A percentile compares a stretch with the other conserved stretches of the same genome.
These are phyloP conservation scores for Vitis hybrid DNA, from an alignment of 177 flowering plant genomes.

Conservation along the genomic window DNA sequence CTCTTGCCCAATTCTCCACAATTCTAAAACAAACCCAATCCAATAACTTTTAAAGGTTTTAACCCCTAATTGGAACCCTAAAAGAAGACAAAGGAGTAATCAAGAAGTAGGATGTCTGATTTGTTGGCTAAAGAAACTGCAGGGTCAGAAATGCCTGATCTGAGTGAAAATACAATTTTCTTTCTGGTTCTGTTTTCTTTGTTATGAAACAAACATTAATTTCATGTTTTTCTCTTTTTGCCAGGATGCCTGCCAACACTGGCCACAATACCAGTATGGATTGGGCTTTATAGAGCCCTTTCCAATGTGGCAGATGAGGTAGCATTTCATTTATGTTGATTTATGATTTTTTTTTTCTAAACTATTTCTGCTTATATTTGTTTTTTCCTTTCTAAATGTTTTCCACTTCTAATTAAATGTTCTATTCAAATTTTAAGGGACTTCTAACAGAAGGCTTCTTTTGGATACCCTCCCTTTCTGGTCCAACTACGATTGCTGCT, in stretches of 20 bases:
- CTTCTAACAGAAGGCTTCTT: constrained; percentile 97
- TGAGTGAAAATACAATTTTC: not conserved
- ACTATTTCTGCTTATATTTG: not conserved
- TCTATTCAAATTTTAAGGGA: constrained; percentile 51
- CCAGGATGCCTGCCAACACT: constrained; percentile 97
- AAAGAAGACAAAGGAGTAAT: too few relatives aligned
- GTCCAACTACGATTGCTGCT: constrained; percentile 93
- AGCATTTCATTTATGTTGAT: constrained; percentile 12
- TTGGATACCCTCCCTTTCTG: constrained; percentile 98
- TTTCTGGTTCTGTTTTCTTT: not conserved
- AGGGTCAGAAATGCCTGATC: too few relatives aligned
- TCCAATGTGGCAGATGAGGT: constrained; percentile 99
- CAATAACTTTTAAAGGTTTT: too few relatives aligned
- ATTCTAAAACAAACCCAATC: too few relatives aligned
- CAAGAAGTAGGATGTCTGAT: too few relatives aligned
- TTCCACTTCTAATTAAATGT: constrained; percentile 11
- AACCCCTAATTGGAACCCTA: too few relatives aligned
- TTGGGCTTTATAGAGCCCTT: constrained; percentile 96
- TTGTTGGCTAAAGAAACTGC: too few relatives aligned
- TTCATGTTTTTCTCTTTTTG: constrained; percentile 2
- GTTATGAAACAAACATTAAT: not conserved
- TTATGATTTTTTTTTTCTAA: not conserved
- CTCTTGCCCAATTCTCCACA: too few relatives aligned
- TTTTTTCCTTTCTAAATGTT: not conserved
- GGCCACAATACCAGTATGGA: constrained; percentile 98